Conservation (phyloP, 345 rosid genomes). For the Stellera chamaejasme region DNA sequence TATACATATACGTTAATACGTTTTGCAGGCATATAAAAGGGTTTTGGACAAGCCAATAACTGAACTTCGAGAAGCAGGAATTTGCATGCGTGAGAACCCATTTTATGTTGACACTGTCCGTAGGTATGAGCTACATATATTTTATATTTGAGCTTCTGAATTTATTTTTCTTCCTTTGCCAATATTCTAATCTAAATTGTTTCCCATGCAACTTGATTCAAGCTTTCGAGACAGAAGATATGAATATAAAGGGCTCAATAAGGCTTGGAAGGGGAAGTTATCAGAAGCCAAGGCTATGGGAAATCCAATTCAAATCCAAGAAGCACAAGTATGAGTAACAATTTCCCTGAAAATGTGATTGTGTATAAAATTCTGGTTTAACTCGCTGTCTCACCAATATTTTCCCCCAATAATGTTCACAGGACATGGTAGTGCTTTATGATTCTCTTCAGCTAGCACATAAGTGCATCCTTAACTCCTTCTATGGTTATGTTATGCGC, state of each 20-base stretch:
- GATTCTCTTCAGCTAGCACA: constrained; percentile 98
- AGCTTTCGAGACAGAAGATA: constrained; percentile 99
- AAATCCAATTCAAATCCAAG: constrained; percentile 90
- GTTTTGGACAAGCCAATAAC: constrained; percentile 82
- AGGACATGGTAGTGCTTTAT: constrained; percentile 98
- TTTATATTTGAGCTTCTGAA: constrained; percentile 1
- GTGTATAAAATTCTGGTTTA: no score
- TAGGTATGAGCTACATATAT: constrained; percentile 38
- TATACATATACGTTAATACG: constrained; percentile 5
- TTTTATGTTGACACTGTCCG: constrained; percentile 95
- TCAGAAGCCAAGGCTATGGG: constrained; percentile 95
- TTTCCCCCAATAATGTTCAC: constrained; percentile 24
- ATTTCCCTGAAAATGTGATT: no score
- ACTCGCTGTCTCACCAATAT: background rate
- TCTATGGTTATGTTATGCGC: constrained; percentile 99
- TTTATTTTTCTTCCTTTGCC: background rate
- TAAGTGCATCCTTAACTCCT: constrained; percentile 93
- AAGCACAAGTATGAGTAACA: constrained; percentile 63
- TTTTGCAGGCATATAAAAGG: constrained; percentile 66
- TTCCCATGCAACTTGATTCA: constrained; percentile 19
- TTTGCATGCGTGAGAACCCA: constrained; percentile 97
- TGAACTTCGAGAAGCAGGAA: constrained; percentile 96
- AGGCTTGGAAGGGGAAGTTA: constrained; percentile 95
- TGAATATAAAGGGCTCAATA: constrained; percentile 94
- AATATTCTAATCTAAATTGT: constrained; percentile 13